phyloP scores from a whole-genome alignment of 768 basidiomycete species.

The Suillus sp. region DNA sequence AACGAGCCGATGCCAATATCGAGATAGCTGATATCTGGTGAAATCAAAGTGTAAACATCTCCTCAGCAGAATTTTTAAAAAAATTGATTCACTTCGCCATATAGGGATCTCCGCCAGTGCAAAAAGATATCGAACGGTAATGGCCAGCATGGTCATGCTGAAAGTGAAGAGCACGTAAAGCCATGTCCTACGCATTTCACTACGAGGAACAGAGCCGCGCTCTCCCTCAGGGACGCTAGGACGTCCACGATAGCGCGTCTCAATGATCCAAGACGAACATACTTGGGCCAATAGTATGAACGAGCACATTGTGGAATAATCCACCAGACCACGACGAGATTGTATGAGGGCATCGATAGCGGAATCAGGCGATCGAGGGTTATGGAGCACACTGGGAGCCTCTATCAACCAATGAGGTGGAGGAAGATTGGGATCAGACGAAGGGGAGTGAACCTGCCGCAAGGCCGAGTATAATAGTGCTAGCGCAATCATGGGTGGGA shows the following conservation, averaged over 20 bases:
- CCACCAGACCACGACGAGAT: conserved; percentile 75
- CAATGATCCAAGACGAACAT: conserved; percentile 74
- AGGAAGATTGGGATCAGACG: conserved; percentile 36
- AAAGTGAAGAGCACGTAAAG: conserved; percentile 68
- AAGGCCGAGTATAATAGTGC: conserved; percentile 63
- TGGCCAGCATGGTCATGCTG: conserved; percentile 48
- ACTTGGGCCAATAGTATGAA: conserved; percentile 80
- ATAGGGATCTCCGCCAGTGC: conserved; percentile 46
- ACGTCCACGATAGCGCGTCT: conserved; percentile 49
- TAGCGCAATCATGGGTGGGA: conserved; percentile 79
- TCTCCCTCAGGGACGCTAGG: conserved; percentile 60
- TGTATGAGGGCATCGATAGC: conserved; percentile 57
- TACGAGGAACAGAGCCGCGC: conserved; percentile 74
- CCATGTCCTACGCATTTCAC: conserved; percentile 62
- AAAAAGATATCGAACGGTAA: conserved; percentile 53
- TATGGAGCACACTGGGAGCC: conserved; percentile 56
- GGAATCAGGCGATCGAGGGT: conserved; percentile 42
- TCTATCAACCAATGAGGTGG: conserved; percentile 81
- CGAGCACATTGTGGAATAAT: conserved; percentile 80
- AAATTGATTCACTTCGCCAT: conserved; percentile 66
- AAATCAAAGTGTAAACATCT: conserved; percentile 12
- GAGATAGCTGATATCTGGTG: conserved; percentile 71
- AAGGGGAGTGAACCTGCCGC: conserved; percentile 34
- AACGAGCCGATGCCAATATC: conserved; percentile 73
- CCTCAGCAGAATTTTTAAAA: neutral